Evolutionary conservation across 78 protist genomes (phyloP), one percentile per base, ranked within the genome.

Genomic region (Dictyostelium firmibasis): DNA sequence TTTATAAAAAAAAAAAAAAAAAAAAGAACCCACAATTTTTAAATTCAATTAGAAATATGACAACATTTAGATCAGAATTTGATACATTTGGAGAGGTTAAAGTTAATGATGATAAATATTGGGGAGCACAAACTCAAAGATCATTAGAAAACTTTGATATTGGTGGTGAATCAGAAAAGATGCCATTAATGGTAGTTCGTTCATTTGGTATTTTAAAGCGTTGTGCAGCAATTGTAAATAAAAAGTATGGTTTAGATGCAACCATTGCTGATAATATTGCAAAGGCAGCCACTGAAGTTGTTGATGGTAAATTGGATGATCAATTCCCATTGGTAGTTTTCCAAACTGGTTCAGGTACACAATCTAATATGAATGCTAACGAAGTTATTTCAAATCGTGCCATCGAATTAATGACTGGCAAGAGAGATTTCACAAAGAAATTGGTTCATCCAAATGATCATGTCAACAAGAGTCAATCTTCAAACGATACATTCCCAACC

Each of bases 301-400:
- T 92, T 81, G n/a, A 36, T n/a, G 97, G 99, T 23, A 85, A 95
- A 82, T 91, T 94, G 5, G 98, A 98, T 31, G 98, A 85, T 27
- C 98, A 99, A 83, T 99, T 99, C 69, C 99, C 99, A 44, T 94
- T 99, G 47, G 96, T 84, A 16, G 89, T 99, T 25, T 99, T 95
- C 96, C 99, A 99, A 83, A 98, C 99, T 62, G 99, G 99, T n/a
- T 85, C 96, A 5, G 99, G 99, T 62, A 99, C 99, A 3, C 99
- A 97, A 86, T 95, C 97, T 38, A 99, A 99, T 97, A 99, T 99
- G 99, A 99, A 99, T 96, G 89, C 91, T 53, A 98, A 98, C 83
- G 98, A 94, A 86, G 97, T 97, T 50, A 96, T 98, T 81, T 81
- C 99, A 36, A 96, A 97, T 91, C 92, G 99, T 33, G 98, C 98